Conservation (phyloP, 495 filamentous ascomycete genomes). For the Trichoderma asperelloides region DNA sequence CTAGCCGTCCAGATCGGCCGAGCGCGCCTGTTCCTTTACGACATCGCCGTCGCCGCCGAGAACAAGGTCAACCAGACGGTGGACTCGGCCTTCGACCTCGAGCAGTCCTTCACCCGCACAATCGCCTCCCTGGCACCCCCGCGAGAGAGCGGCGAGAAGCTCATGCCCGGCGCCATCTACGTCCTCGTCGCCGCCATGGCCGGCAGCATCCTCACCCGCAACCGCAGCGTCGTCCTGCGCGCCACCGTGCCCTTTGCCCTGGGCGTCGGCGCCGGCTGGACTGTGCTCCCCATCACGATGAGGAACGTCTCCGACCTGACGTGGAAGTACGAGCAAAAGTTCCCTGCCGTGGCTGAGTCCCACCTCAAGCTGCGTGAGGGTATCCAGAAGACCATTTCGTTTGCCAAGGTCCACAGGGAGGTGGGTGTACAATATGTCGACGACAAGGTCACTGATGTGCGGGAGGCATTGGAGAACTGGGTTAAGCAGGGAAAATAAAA, state of each 20-base stretch:
- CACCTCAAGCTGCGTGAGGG: slow-evolving; percentile 60
- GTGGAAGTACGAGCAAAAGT: slow-evolving; percentile 84
- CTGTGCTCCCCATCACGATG: slow-evolving; percentile 69
- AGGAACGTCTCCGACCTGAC: slow-evolving; percentile 72
- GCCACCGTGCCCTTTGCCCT: slow-evolving; percentile 60
- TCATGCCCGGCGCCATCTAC: slow-evolving; percentile 81
- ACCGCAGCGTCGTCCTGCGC: slow-evolving; percentile 73
- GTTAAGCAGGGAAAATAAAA: slow-evolving; percentile 74
- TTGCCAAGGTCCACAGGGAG: slow-evolving; percentile 60
- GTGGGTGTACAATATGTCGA: slow-evolving; percentile 64
- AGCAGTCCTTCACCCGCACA: slow-evolving; percentile 77
- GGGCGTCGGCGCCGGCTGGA: slow-evolving; percentile 64
- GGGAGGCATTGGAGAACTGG: slow-evolving; percentile 75
- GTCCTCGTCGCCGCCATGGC: slow-evolving; percentile 89
- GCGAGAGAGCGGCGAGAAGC: slow-evolving; percentile 67
- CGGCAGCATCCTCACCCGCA: slow-evolving; percentile 76
- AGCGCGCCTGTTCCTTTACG: slow-evolving; percentile 73
- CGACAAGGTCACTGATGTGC: slow-evolving; percentile 60
- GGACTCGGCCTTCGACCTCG: slow-evolving; percentile 64
- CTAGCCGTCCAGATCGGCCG: slow-evolving; percentile 74
- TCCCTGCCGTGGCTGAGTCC: slow-evolving; percentile 67
- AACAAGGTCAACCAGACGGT: slow-evolving; percentile 68
- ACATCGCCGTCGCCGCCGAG: slow-evolving; percentile 60
- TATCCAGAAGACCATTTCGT: slow-evolving; percentile 57
- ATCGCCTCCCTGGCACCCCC: slow-evolving; percentile 79